Evolutionary conservation across 805 yeast species (phyloP).

Genomic region (Ogataea kodamae): DNA sequence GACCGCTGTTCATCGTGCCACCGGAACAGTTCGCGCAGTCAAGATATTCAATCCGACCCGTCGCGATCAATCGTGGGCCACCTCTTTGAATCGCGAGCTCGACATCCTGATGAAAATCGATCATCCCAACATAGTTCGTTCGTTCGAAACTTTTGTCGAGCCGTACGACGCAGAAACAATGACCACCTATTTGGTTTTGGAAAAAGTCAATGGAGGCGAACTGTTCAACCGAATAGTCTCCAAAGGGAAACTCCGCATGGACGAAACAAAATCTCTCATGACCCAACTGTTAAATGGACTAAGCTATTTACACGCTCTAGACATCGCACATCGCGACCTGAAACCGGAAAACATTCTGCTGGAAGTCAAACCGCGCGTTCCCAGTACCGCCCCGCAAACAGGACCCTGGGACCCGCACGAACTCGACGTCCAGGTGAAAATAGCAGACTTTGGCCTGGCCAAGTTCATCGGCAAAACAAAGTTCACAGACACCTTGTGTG

Average conservation of each 20-base stretch:
- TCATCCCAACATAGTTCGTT: constrained; percentile 68
- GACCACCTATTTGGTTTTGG: constrained; percentile 62
- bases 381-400: constrained; percentile 14
- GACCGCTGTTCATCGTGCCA: constrained; percentile 55
- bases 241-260: constrained; percentile 57
- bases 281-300: constrained; percentile 57
- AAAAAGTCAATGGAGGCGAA: constrained; percentile 73
- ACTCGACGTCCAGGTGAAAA: constrained; percentile 60
- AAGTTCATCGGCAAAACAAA: constrained; percentile 67
- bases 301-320: constrained; percentile 85
- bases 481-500: constrained; percentile 76
- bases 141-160: constrained; percentile 53
- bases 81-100: constrained; percentile 58
- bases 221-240: constrained; percentile 66
- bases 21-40: constrained; percentile 66
- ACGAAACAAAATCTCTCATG: constrained; percentile 60
- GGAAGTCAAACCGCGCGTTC: constrained; percentile 42
- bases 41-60: constrained; percentile 56
- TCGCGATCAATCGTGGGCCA: constrained; percentile 24
- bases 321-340: constrained; percentile 88
- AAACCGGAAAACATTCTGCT: constrained; percentile 85
- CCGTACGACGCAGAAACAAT: constrained; percentile 44
- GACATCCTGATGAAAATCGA: constrained; percentile 59
- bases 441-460: constrained; percentile 79
- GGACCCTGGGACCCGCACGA: constrained; percentile 64